phyloP scores from a whole-genome alignment of 2,329 filamentous ascomycete species.

The Trichocomaceae sp. region DNA sequence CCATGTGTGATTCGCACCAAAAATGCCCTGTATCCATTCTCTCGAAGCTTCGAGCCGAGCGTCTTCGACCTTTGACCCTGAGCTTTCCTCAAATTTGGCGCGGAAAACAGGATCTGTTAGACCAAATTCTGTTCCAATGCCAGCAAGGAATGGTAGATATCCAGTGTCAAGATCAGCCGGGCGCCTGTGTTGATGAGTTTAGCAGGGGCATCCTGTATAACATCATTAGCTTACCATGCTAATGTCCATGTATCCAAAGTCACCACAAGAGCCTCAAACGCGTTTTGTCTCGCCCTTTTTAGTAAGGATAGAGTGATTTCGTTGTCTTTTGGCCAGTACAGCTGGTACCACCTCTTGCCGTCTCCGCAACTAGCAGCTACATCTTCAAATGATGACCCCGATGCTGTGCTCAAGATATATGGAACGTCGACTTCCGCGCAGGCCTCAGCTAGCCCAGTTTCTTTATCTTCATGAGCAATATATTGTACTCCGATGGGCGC shows the following conservation, averaged over 20 bases:
- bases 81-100: conserved; percentile 47
- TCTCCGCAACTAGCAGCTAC: conserved; percentile 9
- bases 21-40: conserved; percentile 49
- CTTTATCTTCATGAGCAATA: conserved; percentile 10
- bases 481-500: conserved; percentile 12
- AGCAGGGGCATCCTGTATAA: background rate
- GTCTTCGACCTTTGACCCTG: conserved; percentile 43
- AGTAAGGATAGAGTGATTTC: conserved; percentile 10
- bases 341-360: conserved; percentile 11
- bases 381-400: conserved; percentile 9
- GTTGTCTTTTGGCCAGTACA: conserved; percentile 12
- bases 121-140: conserved; percentile 55
- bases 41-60: conserved; percentile 45
- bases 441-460: conserved; percentile 7
- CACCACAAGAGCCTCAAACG: conserved; percentile 19
- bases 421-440: conserved; percentile 10
- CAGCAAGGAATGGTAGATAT: conserved; percentile 49
- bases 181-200: conserved; percentile 29
- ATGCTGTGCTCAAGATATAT: conserved; percentile 13
- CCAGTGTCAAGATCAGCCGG: conserved; percentile 59
- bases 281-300: conserved; percentile 11
- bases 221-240: conserved; percentile 44
- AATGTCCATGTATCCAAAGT: conserved; percentile 47
- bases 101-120: conserved; percentile 63
- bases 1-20: conserved; percentile 51